Evolutionary conservation across 176 grass and related monocot species (phyloP), one percentile per base, ranked within the genome.

Genomic region (Carex myosuroides): DNA sequence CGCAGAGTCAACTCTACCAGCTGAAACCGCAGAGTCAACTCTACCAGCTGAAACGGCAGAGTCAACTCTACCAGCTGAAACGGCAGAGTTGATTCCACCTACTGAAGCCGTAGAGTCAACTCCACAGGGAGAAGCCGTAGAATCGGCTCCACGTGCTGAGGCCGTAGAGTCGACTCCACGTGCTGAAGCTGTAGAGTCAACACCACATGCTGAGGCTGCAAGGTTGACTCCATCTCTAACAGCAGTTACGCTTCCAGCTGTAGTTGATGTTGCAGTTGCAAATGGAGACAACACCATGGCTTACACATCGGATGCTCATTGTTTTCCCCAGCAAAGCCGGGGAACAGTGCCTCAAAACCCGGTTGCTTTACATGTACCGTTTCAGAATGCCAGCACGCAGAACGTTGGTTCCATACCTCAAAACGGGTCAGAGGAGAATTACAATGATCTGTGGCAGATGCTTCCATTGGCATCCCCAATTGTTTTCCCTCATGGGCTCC

Each of bases 401-500:
- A 39, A 39, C 5, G 37, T 39, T 39, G 37, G 5, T 5, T 39
- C 37, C 5, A 39, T 39, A 39, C 37, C 37, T 39, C 37, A 39
- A 39, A 39, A 39, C 0, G 37, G 55, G 7, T 61, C 55, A n/a
- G 78, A 62, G 78, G 18, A 33, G 3, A 41, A 13, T 62, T 24
- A 66, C 26, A 26, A 22, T 52, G 58, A 39, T 61, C 30, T 82
- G 12, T 64, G 59, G 59, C 80, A 82, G 39, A 82, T 82, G 59
- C 80, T 81, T 63, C 79, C 80, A 8, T 66, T 81, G 78, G 30
- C 78, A 44, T 60, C 78, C 2, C 78, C 78, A 37, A 62, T 65
- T 35, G 79, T 81, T 7, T 82, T 82, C 35, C 58, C 80, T 2
- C 60, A 82, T 8, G 59, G 80, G 14, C 80, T 82, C 11, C 24